Evolutionary conservation across 106 monocot species (phyloP).

Genomic region (Phalaenopsis equestris): DNA sequence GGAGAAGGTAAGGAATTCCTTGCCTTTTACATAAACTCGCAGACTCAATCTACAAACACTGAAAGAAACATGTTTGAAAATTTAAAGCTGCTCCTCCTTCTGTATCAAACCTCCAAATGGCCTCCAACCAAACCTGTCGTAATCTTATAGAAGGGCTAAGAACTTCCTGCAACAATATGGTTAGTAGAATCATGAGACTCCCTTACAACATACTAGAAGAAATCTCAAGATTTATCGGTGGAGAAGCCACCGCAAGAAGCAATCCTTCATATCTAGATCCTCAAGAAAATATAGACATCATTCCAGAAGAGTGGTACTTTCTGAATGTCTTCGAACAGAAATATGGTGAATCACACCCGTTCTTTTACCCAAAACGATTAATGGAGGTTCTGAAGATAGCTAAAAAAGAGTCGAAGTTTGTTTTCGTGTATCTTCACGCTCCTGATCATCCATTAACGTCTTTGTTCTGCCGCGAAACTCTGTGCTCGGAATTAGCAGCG

Average conservation of each 20-base stretch:
- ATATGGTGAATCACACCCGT: conserved; percentile 13
- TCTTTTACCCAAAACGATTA: conserved; percentile 27
- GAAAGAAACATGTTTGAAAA: neutral
- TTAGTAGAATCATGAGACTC: conserved; percentile 14
- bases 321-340: neutral
- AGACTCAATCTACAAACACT: neutral
- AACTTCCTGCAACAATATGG: conserved; percentile 9
- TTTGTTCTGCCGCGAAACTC: conserved; percentile 21
- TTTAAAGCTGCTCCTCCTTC: no score
- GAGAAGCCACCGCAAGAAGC: neutral
- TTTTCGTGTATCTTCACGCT: conserved; percentile 31
- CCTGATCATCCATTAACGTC: conserved; percentile 13
- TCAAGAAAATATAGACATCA: neutral
- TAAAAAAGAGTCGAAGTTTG: conserved; percentile 20
- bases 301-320: neutral
- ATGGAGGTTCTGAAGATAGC: conserved; percentile 18
- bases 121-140: neutral
- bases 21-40: neutral
- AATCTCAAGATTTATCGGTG: conserved; percentile 15
- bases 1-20: no score
- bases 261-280: neutral
- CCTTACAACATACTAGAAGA: conserved; percentile 17
- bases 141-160: neutral
- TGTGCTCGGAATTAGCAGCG: conserved; percentile 22
- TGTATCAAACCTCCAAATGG: neutral